Percentiles rank a stretch among this genome's conserved stretches.
Evolutionary conservation across 805 yeast species (phyloP).

Genomic region (Wickerhamiella azymoides): DNA sequence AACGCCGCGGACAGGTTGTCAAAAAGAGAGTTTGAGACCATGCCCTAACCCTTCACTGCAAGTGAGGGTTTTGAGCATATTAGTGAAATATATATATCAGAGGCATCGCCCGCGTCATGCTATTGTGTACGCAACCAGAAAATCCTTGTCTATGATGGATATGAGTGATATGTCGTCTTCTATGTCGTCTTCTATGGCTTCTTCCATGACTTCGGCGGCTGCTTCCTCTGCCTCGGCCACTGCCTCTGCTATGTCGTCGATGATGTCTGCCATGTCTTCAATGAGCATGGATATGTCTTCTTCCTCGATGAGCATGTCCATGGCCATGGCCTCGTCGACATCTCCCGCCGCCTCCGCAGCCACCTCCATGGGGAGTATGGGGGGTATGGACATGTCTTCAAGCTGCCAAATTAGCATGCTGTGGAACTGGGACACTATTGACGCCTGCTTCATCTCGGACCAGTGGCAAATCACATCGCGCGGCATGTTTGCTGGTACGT

Average conservation of each 20-base stretch:
- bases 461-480: slow-evolving; percentile 48
- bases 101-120: no score
- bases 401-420: slow-evolving; percentile 36
- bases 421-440: slow-evolving; percentile 64
- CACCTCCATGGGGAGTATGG: slow-evolving; percentile 7
- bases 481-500: slow-evolving; percentile 60
- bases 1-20: no score
- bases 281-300: slow-evolving; percentile 8
- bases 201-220: background rate
- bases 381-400: slow-evolving; percentile 13
- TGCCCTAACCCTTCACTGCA: background rate
- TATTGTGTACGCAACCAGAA: background rate
- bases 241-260: slow-evolving; percentile 7
- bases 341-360: background rate
- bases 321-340: background rate
- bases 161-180: background rate
- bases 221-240: background rate
- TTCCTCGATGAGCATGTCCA: background rate
- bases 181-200: background rate
- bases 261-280: slow-evolving; percentile 14
- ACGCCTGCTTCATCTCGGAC: slow-evolving; percentile 47
- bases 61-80: slow-evolving; percentile 6
- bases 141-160: background rate
- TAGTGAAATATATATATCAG: background rate
- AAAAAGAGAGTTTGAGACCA: no score